Evolutionary conservation across 176 grass and related monocot genomes (phyloP), one percentile per base, ranked within the genome.

Genomic region (Oryza rufipogon): DNA sequence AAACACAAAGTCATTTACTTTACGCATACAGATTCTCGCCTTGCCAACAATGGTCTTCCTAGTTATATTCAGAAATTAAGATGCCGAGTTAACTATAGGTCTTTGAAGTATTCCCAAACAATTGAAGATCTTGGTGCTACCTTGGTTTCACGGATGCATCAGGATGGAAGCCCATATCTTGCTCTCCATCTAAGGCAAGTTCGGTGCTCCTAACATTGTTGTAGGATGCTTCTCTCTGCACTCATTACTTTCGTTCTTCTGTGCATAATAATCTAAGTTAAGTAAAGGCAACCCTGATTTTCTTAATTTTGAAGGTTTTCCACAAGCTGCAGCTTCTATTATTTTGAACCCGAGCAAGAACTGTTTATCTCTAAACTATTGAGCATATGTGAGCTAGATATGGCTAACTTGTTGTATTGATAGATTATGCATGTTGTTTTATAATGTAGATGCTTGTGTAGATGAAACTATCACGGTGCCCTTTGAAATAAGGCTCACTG

Each of bases 131-230:
- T 95, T 71, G 93, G 93, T 47, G 49, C 83, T 80, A 91, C 83
- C 81, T 87, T 99, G 80, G 83, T 99, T 94, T 96, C 93, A 8
- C 92, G 93, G 65, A 89, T 99, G 96, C 88, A 23, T 73, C 86
- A 83, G 80, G 76, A 88, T 81, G 89, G 91, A 89, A 91, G 54
- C 54, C 96, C 89, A 73, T 96, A 94, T 86, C 93, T 99, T 90
- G 91, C 96, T 92, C 89, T 99, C 63, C 96, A 99, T 92, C 87
- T 99, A 85, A 95, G 96, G 96, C 67, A 94, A 94, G 92, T 86
- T 70, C 17, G 73, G 41, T 34, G 16, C 71, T 78, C 64, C 36
- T 79, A 45, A 39, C 26, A 69, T 68, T 32, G 73, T 86, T n/a
- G 78, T 44, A 69, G 26, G 28, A 79, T 90, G 41, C 70, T 85